Percentiles rank a stretch among this genome's conserved stretches.
These are phyloP conservation scores for Fusarium dimerum DNA, from an alignment of 2,329 filamentous ascomycete species.

Conservation along the genomic window DNA sequence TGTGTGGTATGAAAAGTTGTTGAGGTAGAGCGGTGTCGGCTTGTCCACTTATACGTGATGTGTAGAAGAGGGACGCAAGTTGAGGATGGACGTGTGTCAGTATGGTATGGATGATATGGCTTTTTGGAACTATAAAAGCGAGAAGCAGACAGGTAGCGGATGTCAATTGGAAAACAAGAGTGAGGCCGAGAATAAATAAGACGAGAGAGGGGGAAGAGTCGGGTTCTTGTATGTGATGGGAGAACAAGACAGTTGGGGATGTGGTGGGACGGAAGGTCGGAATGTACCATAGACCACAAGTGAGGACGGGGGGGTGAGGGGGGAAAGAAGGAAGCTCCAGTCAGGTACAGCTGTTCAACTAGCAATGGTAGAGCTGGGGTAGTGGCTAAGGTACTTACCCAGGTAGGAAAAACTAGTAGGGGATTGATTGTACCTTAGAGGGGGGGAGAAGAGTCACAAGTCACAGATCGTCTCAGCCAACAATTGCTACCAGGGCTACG, in stretches of 20 bases:
- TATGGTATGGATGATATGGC: too few species aligned
- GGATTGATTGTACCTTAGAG: too few species aligned
- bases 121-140: not conserved
- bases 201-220: not conserved
- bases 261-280: constrained; percentile 9
- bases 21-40: constrained; percentile 1
- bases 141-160: constrained; percentile 7
- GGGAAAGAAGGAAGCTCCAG: too few species aligned
- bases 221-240: not conserved
- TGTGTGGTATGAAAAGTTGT: constrained; percentile 3
- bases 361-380: not conserved
- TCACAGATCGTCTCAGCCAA: not conserved
- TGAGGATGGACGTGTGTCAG: not conserved
- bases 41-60: constrained; percentile 19
- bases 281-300: not conserved
- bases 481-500: not conserved
- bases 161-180: constrained; percentile 5
- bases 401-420: too few species aligned
- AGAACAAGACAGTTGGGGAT: not conserved
- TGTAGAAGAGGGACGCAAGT: not conserved
- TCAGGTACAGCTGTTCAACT: not conserved
- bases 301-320: constrained; percentile 10
- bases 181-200: constrained; percentile 2
- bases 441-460: constrained; percentile 2
- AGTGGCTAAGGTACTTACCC: not conserved